A percentile compares a stretch with the other conserved stretches of the same genome.
Evolutionary conservation across 352 stramenopile genomes (phyloP).

Genomic region (Peronospora belbahrii): DNA sequence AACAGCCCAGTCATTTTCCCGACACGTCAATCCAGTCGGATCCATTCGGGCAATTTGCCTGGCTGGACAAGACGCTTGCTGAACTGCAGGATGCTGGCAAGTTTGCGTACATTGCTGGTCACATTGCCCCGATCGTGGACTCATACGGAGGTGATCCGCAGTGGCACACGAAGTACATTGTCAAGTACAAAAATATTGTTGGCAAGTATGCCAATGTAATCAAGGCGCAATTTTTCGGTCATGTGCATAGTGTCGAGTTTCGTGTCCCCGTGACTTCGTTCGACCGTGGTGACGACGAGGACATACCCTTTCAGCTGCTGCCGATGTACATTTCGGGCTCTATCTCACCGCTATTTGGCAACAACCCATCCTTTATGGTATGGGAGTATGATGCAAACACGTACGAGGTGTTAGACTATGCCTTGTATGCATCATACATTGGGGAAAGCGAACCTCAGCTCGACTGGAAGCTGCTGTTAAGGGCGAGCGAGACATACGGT

Average conservation of each 20-base stretch:
- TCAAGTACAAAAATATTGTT: slow-evolving; percentile 76
- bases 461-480: slow-evolving; percentile 54
- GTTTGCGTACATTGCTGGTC: slow-evolving; percentile 83
- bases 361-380: slow-evolving; percentile 89
- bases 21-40: slow-evolving; percentile 62
- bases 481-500: slow-evolving; percentile 49
- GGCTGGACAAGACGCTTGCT: slow-evolving; percentile 74
- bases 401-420: slow-evolving; percentile 72
- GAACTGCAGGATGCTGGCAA: slow-evolving; percentile 38
- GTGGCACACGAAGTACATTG: slow-evolving; percentile 85
- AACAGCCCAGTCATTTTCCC: slow-evolving; percentile 65
- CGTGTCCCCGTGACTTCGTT: slow-evolving; percentile 41
- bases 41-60: slow-evolving; percentile 88
- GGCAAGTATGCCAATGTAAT: slow-evolving; percentile 59
- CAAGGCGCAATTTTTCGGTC: slow-evolving; percentile 88
- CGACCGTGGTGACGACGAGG: slow-evolving; percentile 9
- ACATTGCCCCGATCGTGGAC: slow-evolving; percentile 89
- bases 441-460: slow-evolving; percentile 39
- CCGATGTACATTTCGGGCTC: slow-evolving; percentile 82
- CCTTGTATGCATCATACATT: slow-evolving; percentile 73
- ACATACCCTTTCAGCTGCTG: slow-evolving; percentile 27
- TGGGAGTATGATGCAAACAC: slow-evolving; percentile 73
- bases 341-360: slow-evolving; percentile 87
- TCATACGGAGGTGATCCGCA: slow-evolving; percentile 84
- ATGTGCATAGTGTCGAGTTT: slow-evolving; percentile 91